phyloP scores from a whole-genome alignment of 73 alveolate species.

The Tetrahymena borealis region DNA sequence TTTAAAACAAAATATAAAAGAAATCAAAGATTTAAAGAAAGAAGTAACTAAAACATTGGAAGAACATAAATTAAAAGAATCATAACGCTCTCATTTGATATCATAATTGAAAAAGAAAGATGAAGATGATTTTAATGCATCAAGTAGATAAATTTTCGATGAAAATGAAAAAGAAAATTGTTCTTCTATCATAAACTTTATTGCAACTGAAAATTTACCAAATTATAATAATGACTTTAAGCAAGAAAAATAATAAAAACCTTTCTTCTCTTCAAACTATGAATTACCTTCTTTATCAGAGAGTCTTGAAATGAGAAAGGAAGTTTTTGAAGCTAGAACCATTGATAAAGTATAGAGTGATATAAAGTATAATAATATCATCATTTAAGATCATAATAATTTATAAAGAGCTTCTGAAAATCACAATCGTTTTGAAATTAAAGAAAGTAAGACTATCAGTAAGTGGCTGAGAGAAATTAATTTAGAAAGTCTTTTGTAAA shows the following conservation, averaged over 20 bases:
- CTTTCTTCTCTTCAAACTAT: neutral
- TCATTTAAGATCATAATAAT: neutral
- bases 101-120: neutral
- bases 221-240: neutral
- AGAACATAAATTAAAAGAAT: neutral
- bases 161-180: neutral
- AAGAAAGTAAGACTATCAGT: neutral
- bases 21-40: neutral
- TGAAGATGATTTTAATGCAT: too few species aligned
- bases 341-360: too few species aligned
- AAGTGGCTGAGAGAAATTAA: neutral
- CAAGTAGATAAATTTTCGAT: neutral
- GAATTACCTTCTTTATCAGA: neutral
- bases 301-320: neutral
- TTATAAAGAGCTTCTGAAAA: neutral
- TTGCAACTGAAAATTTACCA: neutral
- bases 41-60: neutral
- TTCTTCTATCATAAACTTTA: neutral
- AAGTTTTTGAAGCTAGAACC: neutral
- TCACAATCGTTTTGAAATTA: neutral
- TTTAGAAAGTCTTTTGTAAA: neutral
- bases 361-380: neutral
- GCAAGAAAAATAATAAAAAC: neutral
- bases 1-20: neutral
- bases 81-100: neutral